phyloP scores from a whole-genome alignment of 306 rosid species.

The Crataegus laevigata region DNA sequence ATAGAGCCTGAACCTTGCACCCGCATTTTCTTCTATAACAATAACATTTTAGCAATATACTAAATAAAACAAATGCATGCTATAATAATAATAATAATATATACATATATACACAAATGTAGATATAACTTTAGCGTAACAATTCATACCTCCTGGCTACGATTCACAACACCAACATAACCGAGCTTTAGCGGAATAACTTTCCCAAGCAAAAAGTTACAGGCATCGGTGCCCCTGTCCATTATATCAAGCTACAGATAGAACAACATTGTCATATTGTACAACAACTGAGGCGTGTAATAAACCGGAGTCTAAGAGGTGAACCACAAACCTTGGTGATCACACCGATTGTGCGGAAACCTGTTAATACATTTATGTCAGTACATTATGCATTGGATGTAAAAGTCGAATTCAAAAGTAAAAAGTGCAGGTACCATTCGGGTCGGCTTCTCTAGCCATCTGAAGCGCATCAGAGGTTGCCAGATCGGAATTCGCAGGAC shows the following conservation, averaged over 20 bases:
- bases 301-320: neutral
- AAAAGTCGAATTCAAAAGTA: neutral
- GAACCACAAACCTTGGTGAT: conserved; percentile 33
- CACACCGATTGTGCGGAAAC: conserved; percentile 32
- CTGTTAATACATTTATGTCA: conserved; percentile 8
- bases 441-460: conserved; percentile 35
- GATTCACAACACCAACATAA: conserved; percentile 31
- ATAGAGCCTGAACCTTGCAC: neutral
- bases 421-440: conserved; percentile 17
- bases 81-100: neutral
- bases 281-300: neutral
- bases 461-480: conserved; percentile 39
- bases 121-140: neutral
- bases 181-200: conserved; percentile 34
- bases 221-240: conserved; percentile 43
- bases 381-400: neutral
- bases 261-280: neutral
- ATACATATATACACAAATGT: too few relatives aligned
- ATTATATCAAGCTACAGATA: conserved; percentile 34
- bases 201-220: conserved; percentile 29
- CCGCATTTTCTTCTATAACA: neutral
- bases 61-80: neutral
- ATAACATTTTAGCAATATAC: neutral
- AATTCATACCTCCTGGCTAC: conserved; percentile 33
- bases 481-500: conserved; percentile 37